Base-by-base conservation (phyloP, 148 eudicot genomes). In the Linanthus parryae region DNA sequence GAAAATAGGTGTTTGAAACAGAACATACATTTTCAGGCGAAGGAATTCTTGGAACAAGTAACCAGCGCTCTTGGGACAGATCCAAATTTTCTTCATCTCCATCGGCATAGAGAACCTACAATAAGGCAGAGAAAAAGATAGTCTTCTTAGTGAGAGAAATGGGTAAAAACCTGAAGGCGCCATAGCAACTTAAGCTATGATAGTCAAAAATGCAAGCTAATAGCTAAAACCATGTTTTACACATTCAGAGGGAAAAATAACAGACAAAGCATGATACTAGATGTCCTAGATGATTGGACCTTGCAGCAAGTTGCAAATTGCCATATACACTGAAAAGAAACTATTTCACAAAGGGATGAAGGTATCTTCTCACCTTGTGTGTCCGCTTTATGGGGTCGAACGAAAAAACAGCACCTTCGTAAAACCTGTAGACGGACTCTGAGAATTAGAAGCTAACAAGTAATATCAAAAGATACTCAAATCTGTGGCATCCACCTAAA, bases 81-180 rank as follows among this genome's bases (percentile, higher is more conserved):
- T 69, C 67, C 54, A 80, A 61, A 26, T 42, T 36, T 64, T 84
- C 92, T 38, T 62, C 71, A 22, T 84, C 84, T 15, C 81, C 86
- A 46, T 84, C 92, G 45, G 52, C 63, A 66, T 80, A 84, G 5
- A 54, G 42, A 11, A 58, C 63, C 67, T 62, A 47, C 19, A 35
- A 43, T 31, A 30, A 3, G 17, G 13, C 17, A 16, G 18, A 25
- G 20, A 38, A 57, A 11, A 7, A 34, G 6, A 21, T 8, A 18
- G 4, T 25, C 23, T 7, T 16, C 4, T n/a, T 5, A 1, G 1
- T 15, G 4, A 37, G 16, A 30, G 8, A 40, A 7, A 33, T 7
- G 5, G 3, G 9, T 3, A 14, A 11, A 23, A 12, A 0, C 25
- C 3, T 27, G 17, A 13, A 18, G 1, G 10, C 20, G 7, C 20